Percentiles rank a stretch among this genome's conserved stretches.
These are phyloP conservation scores for Eutrema salsugineum DNA, from an alignment of 441 rosid species.

Conservation along the genomic window DNA sequence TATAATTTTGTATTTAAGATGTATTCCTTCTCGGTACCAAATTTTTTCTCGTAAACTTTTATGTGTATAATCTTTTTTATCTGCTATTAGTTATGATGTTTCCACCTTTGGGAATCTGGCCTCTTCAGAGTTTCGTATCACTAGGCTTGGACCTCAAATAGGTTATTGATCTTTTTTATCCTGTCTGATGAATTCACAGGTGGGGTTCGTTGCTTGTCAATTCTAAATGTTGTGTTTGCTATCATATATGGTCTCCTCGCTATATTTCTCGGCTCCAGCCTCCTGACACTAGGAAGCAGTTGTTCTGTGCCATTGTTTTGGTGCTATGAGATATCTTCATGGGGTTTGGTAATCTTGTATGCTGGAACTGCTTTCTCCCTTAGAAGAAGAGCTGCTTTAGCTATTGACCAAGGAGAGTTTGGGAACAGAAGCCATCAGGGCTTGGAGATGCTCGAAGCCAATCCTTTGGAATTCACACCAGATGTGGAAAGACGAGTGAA, in stretches of 20 bases:
- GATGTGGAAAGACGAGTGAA: slow-evolving; percentile 74
- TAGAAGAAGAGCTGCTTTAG: slow-evolving; percentile 64
- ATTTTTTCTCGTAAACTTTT: neutral
- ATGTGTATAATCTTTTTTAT: neutral
- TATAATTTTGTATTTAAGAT: neutral
- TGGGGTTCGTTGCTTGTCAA: slow-evolving; percentile 81
- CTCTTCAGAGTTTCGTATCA: neutral
- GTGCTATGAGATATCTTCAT: slow-evolving; percentile 85
- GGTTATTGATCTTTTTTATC: slow-evolving; percentile 14
- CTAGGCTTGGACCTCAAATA: neutral
- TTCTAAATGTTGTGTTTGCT: slow-evolving; percentile 66
- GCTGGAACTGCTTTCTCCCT: slow-evolving; percentile 68
- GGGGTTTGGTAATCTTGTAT: slow-evolving; percentile 74
- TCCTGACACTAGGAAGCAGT: slow-evolving; percentile 78
- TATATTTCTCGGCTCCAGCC: slow-evolving; percentile 82
- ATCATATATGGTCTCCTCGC: slow-evolving; percentile 75
- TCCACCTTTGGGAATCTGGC: neutral
- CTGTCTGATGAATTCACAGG: slow-evolving; percentile 41
- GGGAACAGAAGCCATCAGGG: slow-evolving; percentile 58
- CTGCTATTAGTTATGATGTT: neutral
- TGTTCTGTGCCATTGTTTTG: slow-evolving; percentile 85
- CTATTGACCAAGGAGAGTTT: slow-evolving; percentile 65
- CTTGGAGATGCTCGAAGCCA: slow-evolving; percentile 83
- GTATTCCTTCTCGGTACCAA: slow-evolving; percentile 7
- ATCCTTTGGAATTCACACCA: slow-evolving; percentile 63